Evolutionary conservation across 2,329 filamentous ascomycete genomes (phyloP).

Genomic region (Colletotrichum gigasporum): DNA sequence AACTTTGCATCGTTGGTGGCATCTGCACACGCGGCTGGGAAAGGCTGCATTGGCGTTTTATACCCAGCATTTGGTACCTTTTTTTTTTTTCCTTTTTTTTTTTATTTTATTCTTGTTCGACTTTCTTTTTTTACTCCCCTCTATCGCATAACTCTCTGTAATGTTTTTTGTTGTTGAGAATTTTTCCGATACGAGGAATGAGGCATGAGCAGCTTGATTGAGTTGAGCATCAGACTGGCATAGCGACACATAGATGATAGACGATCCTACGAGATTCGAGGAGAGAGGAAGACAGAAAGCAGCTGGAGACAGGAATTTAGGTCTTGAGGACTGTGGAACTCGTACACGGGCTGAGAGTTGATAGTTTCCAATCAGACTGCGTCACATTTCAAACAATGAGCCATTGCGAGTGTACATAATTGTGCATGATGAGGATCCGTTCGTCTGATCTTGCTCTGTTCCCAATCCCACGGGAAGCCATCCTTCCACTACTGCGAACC

Average conservation of each 20-base stretch:
- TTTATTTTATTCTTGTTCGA: background rate
- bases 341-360: slow-evolving; percentile 5
- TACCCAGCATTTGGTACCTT: slow-evolving; percentile 30
- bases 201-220: background rate
- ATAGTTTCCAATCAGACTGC: slow-evolving; percentile 8
- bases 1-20: background rate
- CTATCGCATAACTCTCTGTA: no score
- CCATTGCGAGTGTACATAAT: no score
- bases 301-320: no score
- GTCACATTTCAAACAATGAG: no score
- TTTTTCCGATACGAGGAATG: background rate
- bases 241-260: slow-evolving; percentile 26
- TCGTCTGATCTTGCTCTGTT: background rate
- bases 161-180: slow-evolving; percentile 14
- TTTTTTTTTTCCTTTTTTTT: background rate
- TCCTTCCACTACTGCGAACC: background rate
- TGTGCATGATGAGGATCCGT: no score
- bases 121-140: slow-evolving; percentile 6
- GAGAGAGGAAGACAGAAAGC: background rate
- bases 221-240: slow-evolving; percentile 26
- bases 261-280: slow-evolving; percentile 3
- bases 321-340: slow-evolving; percentile 8
- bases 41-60: slow-evolving; percentile 29
- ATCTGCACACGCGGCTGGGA: slow-evolving; percentile 28
- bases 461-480: background rate